Evolutionary conservation across 2,329 filamentous ascomycete genomes (phyloP), one percentile per base, ranked within the genome.

Genomic region (Aspergillus eucalypticola): DNA sequence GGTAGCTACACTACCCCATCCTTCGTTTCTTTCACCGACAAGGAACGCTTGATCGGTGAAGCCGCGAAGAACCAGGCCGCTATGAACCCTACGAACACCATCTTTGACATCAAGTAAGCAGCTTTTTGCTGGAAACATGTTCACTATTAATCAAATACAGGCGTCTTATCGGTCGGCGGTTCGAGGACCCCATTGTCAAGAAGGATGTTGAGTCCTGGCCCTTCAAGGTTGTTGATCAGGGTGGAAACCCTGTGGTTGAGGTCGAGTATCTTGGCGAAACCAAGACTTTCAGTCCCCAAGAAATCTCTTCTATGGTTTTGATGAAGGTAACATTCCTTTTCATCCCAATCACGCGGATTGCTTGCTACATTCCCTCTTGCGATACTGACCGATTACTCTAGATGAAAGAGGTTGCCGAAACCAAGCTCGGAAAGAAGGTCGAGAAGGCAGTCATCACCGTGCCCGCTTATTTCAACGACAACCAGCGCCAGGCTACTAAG

Each of bases 381-480:
- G 32, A 19, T 50, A 29, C 8, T 50, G 17, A 50, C n/a, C 17
- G 8, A 29, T 5, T 11, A 5, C 23, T 7, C 27, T 19, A 96
- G 94, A 97, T 98, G 94, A 96, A 96, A 87, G 95, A 99, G 83
- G 92, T 97, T 78, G 95, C 95, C 75, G 95, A 99, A 86, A 86
- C 86, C 81, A 98, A 99, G 88, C 88, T 99, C 73, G 95, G 92
- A 81, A 96, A 96, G 90, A 96, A 95, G 85, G 93, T 98, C 75
- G 89, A 95, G 83, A 98, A 98, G 88, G 95, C 95, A 67, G 95
- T 99, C 79, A 93, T 99, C 81, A 99, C 95, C 65, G 95, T 98
- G 61, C 95, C 95, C 60, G 95, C 95, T 78, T 99, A 99, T 88
- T 99, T 99, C 91, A 98, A 98, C 87, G 95, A 99, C 88, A 96